Conservation (phyloP, 495 filamentous ascomycete genomes). For the Neurospora sp. region DNA sequence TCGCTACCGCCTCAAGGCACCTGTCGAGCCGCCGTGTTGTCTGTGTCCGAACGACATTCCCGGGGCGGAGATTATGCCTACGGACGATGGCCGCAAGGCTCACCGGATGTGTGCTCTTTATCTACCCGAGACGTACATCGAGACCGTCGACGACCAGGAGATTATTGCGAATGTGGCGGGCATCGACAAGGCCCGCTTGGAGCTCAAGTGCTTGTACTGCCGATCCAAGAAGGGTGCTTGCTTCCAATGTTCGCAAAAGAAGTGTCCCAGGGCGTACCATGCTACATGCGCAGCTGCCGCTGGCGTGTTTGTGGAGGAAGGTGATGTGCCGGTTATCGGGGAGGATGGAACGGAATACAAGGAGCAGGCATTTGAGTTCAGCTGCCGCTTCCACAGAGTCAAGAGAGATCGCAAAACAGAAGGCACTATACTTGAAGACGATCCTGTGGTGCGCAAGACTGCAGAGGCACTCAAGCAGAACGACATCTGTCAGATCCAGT, state of each 20-base stretch:
- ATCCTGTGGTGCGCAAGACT: constrained; percentile 55
- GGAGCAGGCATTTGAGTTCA: constrained; percentile 78
- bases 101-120: constrained; percentile 86
- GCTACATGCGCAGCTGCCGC: constrained; percentile 87
- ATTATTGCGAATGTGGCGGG: constrained; percentile 64
- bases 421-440: constrained; percentile 56
- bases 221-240: constrained; percentile 86
- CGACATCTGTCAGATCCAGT: constrained; percentile 83
- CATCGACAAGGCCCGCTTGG: constrained; percentile 78
- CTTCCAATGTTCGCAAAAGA: constrained; percentile 94
- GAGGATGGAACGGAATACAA: constrained; percentile 89
- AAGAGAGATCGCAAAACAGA: constrained; percentile 67
- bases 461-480: constrained; percentile 57
- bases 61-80: constrained; percentile 72
- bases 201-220: constrained; percentile 90
- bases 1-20: constrained; percentile 55
- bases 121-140: constrained; percentile 85
- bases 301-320: constrained; percentile 82
- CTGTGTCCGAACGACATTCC: constrained; percentile 89
- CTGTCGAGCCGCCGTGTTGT: constrained; percentile 74
- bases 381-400: constrained; percentile 84
- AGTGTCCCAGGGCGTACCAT: constrained; percentile 89
- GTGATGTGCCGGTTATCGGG: constrained; percentile 72
- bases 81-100: constrained; percentile 77
- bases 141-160: constrained; percentile 55